Base-by-base conservation (phyloP, 2,329 filamentous ascomycete genomes). In the Xylaria multiplex region DNA sequence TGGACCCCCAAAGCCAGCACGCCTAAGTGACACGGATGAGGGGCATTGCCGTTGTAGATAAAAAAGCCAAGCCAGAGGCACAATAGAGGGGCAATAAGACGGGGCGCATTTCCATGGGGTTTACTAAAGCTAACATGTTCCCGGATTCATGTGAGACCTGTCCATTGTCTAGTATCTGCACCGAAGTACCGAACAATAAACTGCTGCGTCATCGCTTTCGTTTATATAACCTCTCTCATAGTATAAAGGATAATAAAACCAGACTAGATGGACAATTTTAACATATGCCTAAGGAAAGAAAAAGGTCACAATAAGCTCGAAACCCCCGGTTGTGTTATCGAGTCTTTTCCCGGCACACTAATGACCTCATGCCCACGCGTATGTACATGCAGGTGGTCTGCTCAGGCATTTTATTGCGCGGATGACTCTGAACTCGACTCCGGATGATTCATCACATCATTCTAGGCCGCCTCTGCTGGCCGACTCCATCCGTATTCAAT, bases 101-200 rank as follows among this genome's bases (percentile, higher is more conserved):
- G 8, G 32, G 45, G 14, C 37, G 32, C 11, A 24, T 42, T 42
- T 42, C 32, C 32, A 37, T 40, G 1, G 3, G 16, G 8, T 9
- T 6, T 55, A 30, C 24, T 30, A 19, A 48, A 24, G 40, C 43
- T 32, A 50, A 43, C 46, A 55, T 59, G 46, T 49, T 49, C 53
- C 64, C 42, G 57, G 48, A 59, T 67, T 63, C 57, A 66, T 67
- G 57, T 69, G 67, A 69, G 58, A 67, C 61, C 42, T n/a, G 45
- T 48, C 54, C 60, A 54, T 22, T 52, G 43, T 22, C 27, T 43
- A 55, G 27, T 27, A 11, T 30, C 45, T 19, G 19, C 19, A 11
- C 11, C 45, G 50, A 45, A 19, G 24, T 56, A 45, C 8, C 9
- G 11, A 40, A 13, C 9, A 14, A 14, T 40, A 40, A 40, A 13